Base-by-base conservation (phyloP, 352 stramenopile genomes). In the Phytophthora citrophthora region DNA sequence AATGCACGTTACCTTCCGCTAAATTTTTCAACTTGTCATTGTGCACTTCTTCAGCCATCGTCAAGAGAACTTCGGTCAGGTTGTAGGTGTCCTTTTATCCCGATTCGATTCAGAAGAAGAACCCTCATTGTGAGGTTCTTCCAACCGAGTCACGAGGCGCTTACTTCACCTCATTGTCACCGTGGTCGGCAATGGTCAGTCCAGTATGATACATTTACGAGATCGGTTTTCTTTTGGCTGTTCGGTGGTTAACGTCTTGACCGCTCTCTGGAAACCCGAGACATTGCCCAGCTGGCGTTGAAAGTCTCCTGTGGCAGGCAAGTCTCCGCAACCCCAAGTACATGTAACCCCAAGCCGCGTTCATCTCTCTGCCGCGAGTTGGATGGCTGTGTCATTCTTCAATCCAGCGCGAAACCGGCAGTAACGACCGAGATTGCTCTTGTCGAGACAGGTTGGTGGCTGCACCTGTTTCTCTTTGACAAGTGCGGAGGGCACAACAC, bases 371-470 rank as follows among this genome's bases (percentile, higher is more conserved):
- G 46, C 64, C 68, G 45, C 45, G 8, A 34, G 29, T 13, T 34
- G 29, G 39, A 12, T 9, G 16, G 23, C 38, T 41, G 34, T 52
- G 15, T 47, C 57, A 64, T 52, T 70, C 48, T 59, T 70, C 46
- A 65, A 64, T 71, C 54, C 29, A 70, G 47, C 18, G 18, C 32
- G 43, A 66, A 72, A 70, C 54, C 24, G 48, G 38, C 46, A 65
- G 49, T 74, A 74, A 66, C 61, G 49, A 61, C 31, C 18, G 48
- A 15, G 48, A 48, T 18, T 53, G 40, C 29, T 12, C 38, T 65
- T 76, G 63, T 72, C 50, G 61, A 72, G 45, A 77, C 59, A 62
- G 43, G 36, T 73, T 64, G 34, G 58, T 73, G 44, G 52, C 53
- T 63, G 36, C 60, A 74, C 50, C 39, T 70, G 54, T 34, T 66